Evolutionary conservation across 208 protist genomes (phyloP).

Genomic region (Leishmania major): DNA sequence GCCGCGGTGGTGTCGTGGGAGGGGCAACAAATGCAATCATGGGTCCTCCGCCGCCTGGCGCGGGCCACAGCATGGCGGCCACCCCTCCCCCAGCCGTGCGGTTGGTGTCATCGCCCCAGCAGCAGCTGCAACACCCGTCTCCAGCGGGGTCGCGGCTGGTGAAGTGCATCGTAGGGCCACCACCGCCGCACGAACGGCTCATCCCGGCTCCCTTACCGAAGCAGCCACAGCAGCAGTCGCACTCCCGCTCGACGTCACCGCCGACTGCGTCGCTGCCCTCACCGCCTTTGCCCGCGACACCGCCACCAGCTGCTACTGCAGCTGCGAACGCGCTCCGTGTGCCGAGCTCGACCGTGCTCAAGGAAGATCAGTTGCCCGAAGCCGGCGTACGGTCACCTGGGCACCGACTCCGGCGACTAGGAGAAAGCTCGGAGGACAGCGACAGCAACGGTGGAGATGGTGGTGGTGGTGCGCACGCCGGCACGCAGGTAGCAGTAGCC

Average conservation of each 20-base stretch:
- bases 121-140: background rate
- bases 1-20: background rate
- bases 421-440: conserved; percentile 31
- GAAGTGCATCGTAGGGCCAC: conserved; percentile 20
- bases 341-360: conserved; percentile 25
- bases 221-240: background rate
- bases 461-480: background rate
- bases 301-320: background rate
- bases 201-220: background rate
- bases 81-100: background rate
- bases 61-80: background rate
- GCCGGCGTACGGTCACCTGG: conserved; percentile 13
- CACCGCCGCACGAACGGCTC: background rate
- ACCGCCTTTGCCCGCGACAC: background rate
- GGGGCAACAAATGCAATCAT: background rate
- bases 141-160: background rate
- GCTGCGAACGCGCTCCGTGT: conserved; percentile 13
- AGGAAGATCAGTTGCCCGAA: conserved; percentile 17
- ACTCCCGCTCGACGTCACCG: background rate
- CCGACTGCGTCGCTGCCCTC: background rate
- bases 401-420: conserved; percentile 8
- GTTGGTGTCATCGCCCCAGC: background rate
- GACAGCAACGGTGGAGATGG: background rate
- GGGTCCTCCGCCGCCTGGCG: background rate
- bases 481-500: background rate